A percentile compares a stretch with the other conserved stretches of the same genome.
Conservation (phyloP, 805 yeast species). For the Saccharomycopsis babjevae region DNA sequence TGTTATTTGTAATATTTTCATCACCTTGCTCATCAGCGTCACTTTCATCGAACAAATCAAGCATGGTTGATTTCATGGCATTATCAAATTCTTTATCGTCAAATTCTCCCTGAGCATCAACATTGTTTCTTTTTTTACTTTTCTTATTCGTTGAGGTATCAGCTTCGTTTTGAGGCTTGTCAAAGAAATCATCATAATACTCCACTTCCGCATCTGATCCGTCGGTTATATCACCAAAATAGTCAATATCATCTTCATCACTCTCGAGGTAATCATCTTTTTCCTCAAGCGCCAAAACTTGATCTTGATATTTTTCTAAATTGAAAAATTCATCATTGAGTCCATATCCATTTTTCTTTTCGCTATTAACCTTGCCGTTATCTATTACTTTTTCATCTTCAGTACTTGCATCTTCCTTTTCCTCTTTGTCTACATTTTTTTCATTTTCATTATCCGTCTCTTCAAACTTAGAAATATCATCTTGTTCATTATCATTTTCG, state of each 20-base stretch:
- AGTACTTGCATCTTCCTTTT: constrained; percentile 22
- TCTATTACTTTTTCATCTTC: constrained; percentile 25
- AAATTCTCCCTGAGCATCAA: constrained; percentile 34
- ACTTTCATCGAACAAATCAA: constrained; percentile 42
- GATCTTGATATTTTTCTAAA: constrained; percentile 73
- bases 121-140: constrained; percentile 18
- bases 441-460: constrained; percentile 23
- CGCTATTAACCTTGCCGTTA: constrained; percentile 22
- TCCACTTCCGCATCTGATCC: constrained; percentile 47
- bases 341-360: constrained; percentile 33
- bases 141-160: constrained; percentile 10
- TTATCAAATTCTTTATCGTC: constrained; percentile 53
- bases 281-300: constrained; percentile 54
- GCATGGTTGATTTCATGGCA: constrained; percentile 51
- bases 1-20: constrained; percentile 26
- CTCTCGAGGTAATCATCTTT: constrained; percentile 33
- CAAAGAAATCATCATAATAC: constrained; percentile 61
- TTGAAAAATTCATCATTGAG: constrained; percentile 79
- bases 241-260: constrained; percentile 42
- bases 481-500: constrained; percentile 32
- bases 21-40: constrained; percentile 15
- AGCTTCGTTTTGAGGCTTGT: constrained; percentile 24
- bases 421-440: constrained; percentile 24
- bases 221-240: constrained; percentile 41
- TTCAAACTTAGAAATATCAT: constrained; percentile 16